Evolutionary conservation across 192 early-diverging fungal genomes (phyloP), one percentile per base, ranked within the genome.

Genomic region (Backusella sp.): DNA sequence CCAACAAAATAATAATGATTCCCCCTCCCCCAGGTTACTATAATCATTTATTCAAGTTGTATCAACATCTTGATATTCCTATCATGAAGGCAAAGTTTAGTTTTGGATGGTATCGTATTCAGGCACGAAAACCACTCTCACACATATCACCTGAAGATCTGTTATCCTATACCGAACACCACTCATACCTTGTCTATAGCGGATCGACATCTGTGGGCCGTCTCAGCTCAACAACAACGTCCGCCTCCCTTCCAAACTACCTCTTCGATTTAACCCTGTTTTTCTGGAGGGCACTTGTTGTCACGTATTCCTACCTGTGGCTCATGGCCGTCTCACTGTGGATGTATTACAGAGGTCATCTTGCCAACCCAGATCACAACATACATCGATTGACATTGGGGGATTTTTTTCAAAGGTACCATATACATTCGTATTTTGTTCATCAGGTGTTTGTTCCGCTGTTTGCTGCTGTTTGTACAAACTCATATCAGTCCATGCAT

Each of bases 381-480:
- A 75, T 81, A 37, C 30, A 73, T 17, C 49, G 34, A 2, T 30
- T 77, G 46, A 81, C 80, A 6, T 46, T 81, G 6, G 68, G 68
- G 0, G 34, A 69, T 19, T 81, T 76, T 69, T 75, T 81, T 23
- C 6, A 77, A 30, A 17, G 65, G 3, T 59, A 75, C 35, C 23
- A 69, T 7, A 67, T 81, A 32, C 76, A 77, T 65, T 46, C 76
- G 4, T 81, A 72, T 72, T 81, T 81, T 68, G 80, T 70, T 4
- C 76, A 75, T 23, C 26, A 77, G n/a, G 69, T 81, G 3, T 81
- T 81, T 65, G 73, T 81, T 1, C 80, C 80, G 56, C 32, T 81
- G 8, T 81, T 81, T 77, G 76, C 80, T 5, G 76, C 80, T 14
- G 80, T 81, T 5, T 81, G 80, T 41, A 81, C 80, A 46, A 81